Conservation (phyloP, 73 alveolate genomes). For the Breviolum minutum region DNA sequence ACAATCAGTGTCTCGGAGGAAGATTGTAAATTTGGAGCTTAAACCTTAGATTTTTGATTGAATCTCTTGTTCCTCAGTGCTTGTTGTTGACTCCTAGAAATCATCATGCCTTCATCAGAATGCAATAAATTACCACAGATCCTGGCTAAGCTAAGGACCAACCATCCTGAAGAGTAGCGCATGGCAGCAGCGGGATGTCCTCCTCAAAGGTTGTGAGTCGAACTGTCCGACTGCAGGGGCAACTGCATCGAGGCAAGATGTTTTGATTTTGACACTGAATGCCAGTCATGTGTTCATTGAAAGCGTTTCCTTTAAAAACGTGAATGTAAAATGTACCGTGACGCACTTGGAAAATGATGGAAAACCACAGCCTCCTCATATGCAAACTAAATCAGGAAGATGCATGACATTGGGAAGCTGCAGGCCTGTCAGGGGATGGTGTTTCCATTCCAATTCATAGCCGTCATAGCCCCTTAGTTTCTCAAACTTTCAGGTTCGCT, state of each 20-base stretch:
- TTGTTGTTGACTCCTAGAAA: no score
- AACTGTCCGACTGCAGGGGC: slow-evolving; percentile 16
- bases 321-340: not conserved
- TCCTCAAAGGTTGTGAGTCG: slow-evolving; percentile 9
- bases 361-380: not conserved
- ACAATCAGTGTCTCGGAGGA: slow-evolving; percentile 12
- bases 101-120: no score
- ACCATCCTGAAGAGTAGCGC: not conserved
- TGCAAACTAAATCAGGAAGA: slow-evolving; percentile 49
- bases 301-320: not conserved
- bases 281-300: not conserved
- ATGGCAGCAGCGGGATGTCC: slow-evolving; percentile 30
- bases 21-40: not conserved
- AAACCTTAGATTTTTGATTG: not conserved
- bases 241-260: not conserved
- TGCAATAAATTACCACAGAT: no score
- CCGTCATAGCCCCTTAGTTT: not conserved
- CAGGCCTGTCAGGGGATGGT: not conserved
- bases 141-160: not conserved
- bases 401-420: slow-evolving; percentile 69
- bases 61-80: no score
- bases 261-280: not conserved
- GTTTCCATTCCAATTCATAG: not conserved
- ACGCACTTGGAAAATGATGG: not conserved
- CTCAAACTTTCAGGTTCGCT: not conserved